Base-by-base conservation (phyloP, 495 filamentous ascomycete genomes). In the Lasiosphaeria miniovina region DNA sequence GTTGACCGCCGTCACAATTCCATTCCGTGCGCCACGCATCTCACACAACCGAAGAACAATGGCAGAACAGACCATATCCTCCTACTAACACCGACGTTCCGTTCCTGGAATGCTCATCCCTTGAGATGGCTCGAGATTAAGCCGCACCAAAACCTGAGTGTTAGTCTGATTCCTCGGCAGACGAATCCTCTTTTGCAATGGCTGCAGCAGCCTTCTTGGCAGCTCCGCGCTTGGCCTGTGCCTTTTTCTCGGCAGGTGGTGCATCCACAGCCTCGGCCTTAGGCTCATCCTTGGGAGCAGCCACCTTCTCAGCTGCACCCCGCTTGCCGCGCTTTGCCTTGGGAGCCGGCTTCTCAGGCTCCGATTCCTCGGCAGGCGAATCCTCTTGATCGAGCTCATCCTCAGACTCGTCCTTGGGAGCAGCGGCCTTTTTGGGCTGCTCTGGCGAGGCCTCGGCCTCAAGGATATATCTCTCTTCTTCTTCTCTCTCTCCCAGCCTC, bases 371-470 rank as follows among this genome's bases (percentile, higher is more conserved):
- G 65, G 63, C 12, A 59, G 56, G 6, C 14, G 6, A 7, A 3
- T 15, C 11, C 38, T 55, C 36, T 45, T 10, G 41, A 4, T 14
- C 56, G 51, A 15, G 50, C 35, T 57, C 54, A 31, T 54, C 36
- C 51, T 36, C 60, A 48, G 32, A 45, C 31, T 68, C 67, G 15
- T 66, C 62, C 49, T 67, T 65, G 46, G 59, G 53, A 33, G 59
- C 67, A 4, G 60, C 68, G 1, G 50, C 55, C n/a, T 71, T 59
- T 61, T 75, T 73, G 10, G 61, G 48, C 15, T 63, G 56, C 53
- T 63, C 64, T 34, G 67, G 71, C 41, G 71, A 62, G 52, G 64
- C 63, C 50, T 61, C 60, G 32, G 54, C 62, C 55, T 67, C 68
- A 34, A n/a, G n/a, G n/a, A n/a, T n/a, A n/a, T n/a, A n/a, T n/a